Conservation (phyloP, 192 early-diverging fungal genomes). For the Rhizophlyctis rosea region DNA sequence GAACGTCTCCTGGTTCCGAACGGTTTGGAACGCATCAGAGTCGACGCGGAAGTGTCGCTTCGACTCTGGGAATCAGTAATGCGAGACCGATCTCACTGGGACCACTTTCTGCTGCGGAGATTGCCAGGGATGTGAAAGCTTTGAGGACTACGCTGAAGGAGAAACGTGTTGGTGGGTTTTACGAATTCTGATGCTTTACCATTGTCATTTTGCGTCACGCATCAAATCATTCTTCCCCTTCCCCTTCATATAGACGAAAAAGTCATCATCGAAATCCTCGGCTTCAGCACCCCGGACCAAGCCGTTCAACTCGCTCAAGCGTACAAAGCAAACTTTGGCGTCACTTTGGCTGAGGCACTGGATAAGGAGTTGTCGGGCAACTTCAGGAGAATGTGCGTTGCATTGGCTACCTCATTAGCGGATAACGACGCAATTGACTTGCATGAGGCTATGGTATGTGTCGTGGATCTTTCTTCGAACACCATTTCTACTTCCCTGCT, state of each 20-base stretch:
- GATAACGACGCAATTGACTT: conserved; percentile 10
- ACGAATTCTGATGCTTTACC: not conserved
- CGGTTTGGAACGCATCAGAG: not conserved
- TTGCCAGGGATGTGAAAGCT: not conserved
- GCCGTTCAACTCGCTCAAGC: conserved; percentile 1
- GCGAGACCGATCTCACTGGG: not conserved
- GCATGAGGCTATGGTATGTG: conserved; percentile 13
- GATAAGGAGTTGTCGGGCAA: conserved; percentile 1
- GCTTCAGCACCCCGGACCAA: conserved; percentile 9
- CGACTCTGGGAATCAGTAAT: not conserved
- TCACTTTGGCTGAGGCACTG: not conserved
- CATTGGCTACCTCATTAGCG: conserved; percentile 9
- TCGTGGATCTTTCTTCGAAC: not conserved
- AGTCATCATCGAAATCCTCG: conserved; percentile 9
- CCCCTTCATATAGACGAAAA: conserved; percentile 9
- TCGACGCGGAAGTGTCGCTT: not conserved
- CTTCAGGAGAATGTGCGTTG: conserved; percentile 15
- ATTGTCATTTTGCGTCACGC: too few species aligned
- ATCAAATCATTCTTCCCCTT: too few species aligned
- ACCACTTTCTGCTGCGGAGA: not conserved
- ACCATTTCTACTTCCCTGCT: too few species aligned
- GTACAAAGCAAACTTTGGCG: conserved; percentile 14
- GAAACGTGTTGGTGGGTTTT: not conserved
- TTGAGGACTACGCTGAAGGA: not conserved
- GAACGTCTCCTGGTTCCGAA: not conserved